phyloP scores from a whole-genome alignment of 306 rosid species.

The Neltuma alba region DNA sequence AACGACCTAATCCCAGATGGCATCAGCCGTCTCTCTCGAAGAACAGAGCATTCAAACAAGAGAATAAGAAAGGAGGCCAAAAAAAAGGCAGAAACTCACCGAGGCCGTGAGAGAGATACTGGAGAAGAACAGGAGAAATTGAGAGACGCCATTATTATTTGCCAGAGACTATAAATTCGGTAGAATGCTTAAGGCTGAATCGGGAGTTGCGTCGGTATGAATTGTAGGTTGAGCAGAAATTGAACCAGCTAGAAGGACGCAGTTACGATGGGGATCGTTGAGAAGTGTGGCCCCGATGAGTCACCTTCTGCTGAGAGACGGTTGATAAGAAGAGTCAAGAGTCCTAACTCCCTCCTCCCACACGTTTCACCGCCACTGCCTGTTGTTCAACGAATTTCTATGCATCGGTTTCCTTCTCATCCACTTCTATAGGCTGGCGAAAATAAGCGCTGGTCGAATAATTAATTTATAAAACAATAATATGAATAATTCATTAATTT shows the following conservation, averaged over 20 bases:
- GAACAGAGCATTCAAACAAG: neutral
- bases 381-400: no score
- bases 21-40: neutral
- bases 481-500: no score
- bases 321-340: neutral
- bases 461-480: no score
- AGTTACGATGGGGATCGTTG: neutral
- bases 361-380: no score
- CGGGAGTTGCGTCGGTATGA: neutral
- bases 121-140: constrained; percentile 64
- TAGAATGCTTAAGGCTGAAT: constrained; percentile 7
- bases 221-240: neutral
- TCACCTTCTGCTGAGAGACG: neutral
- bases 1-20: constrained; percentile 30
- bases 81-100: constrained; percentile 34
- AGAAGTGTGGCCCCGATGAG: neutral
- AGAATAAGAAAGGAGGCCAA: neutral
- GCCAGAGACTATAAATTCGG: neutral
- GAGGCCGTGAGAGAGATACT: constrained; percentile 47
- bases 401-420: neutral
- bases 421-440: no score
- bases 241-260: neutral
- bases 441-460: no score
- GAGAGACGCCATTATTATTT: constrained; percentile 66
- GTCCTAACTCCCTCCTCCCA: no score